These are phyloP conservation scores for Clavariopsis aquatica DNA, from an alignment of 495 filamentous ascomycete genomes.

Conservation along the genomic window DNA sequence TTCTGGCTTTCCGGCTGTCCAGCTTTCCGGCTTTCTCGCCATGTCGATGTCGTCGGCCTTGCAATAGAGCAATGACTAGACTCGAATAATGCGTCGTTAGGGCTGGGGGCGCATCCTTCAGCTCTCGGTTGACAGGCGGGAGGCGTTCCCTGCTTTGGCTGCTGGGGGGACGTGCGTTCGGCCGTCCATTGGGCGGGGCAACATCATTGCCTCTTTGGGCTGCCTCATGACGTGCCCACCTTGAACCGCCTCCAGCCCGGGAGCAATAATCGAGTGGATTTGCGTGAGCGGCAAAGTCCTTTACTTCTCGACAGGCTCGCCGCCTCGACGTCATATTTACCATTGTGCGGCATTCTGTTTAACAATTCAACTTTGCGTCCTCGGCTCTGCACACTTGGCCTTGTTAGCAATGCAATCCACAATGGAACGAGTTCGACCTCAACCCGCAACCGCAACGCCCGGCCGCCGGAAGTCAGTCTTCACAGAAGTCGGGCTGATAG, in stretches of 20 bases:
- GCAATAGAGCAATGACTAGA: neutral
- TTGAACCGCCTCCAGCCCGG: neutral
- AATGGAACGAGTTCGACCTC: slow-evolving; percentile 27
- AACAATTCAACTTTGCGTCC: too few relatives aligned
- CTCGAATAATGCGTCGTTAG: too few relatives aligned
- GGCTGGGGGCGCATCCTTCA: neutral
- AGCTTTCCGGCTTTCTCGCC: too few relatives aligned
- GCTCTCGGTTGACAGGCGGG: neutral
- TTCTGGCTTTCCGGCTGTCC: too few relatives aligned
- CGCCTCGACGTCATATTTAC: neutral
- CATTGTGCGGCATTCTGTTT: too few relatives aligned
- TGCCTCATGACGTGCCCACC: slow-evolving; percentile 22
- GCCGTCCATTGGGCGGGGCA: slow-evolving; percentile 12
- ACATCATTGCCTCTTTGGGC: slow-evolving; percentile 23
- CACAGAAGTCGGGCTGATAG: slow-evolving; percentile 30
- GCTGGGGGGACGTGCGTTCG: slow-evolving; percentile 4
- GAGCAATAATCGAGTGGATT: too few relatives aligned
- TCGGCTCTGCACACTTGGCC: too few relatives aligned
- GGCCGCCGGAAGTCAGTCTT: slow-evolving; percentile 33
- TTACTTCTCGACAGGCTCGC: too few relatives aligned
- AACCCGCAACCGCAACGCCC: slow-evolving; percentile 7
- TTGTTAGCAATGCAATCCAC: neutral
- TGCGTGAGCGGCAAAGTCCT: too few relatives aligned
- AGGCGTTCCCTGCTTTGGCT: slow-evolving; percentile 7
- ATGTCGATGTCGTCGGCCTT: too few relatives aligned